phyloP scores from a whole-genome alignment of 768 basidiomycete species.

The Baorangia bicolor region DNA sequence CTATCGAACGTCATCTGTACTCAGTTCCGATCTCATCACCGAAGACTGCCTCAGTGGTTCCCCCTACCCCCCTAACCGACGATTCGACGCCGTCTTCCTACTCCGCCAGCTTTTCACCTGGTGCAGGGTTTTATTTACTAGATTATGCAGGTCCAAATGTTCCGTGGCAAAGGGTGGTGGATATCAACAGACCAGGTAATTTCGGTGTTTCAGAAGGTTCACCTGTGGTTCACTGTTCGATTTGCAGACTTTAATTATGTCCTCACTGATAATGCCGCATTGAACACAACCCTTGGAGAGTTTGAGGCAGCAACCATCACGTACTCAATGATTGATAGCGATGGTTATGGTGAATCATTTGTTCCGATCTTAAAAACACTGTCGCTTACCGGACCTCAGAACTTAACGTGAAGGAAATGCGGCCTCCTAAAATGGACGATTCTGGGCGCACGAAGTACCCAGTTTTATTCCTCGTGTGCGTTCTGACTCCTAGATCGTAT shows the following conservation, averaged over 20 bases:
- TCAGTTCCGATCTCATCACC: conserved; percentile 67
- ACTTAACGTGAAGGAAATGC: conserved; percentile 86
- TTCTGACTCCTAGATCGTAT: background rate
- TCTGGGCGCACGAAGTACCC: conserved; percentile 96
- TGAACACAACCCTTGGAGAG: conserved; percentile 61
- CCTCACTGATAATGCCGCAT: conserved; percentile 66
- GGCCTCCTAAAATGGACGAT: conserved; percentile 91
- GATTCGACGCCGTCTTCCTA: conserved; percentile 53
- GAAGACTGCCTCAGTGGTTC: conserved; percentile 30
- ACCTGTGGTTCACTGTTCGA: background rate
- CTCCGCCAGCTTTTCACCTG: conserved; percentile 75
- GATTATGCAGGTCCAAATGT: conserved; percentile 77
- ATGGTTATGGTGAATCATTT: conserved; percentile 65
- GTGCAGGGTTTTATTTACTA: conserved; percentile 81
- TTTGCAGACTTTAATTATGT: conserved; percentile 57
- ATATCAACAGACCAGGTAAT: conserved; percentile 48
- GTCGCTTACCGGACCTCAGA: conserved; percentile 46
- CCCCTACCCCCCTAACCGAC: conserved; percentile 55
- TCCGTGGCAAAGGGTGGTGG: conserved; percentile 83
- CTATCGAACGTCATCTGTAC: conserved; percentile 82
- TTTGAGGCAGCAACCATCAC: conserved; percentile 73
- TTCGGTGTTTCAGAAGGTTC: conserved; percentile 2
- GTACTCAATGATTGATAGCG: conserved; percentile 71
- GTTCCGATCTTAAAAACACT: conserved; percentile 14
- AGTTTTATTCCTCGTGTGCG: conserved; percentile 83